Percentiles rank a stretch among this genome's conserved stretches.
Conservation (phyloP, 148 eudicot species). For the Pharnaceum exiguum region DNA sequence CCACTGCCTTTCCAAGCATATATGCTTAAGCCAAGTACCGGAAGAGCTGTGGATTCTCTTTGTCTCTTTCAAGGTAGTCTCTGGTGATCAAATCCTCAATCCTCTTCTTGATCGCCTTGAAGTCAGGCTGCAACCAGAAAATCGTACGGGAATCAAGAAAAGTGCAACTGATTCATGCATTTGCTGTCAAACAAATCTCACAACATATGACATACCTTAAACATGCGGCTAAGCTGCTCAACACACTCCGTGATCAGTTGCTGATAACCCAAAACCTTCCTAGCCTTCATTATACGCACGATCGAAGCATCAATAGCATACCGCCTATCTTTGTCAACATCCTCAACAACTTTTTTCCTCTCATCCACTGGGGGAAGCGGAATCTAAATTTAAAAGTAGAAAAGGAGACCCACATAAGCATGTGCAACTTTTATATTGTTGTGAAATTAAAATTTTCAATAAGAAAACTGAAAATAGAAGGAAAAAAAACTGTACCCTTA, state of each 20-base stretch:
- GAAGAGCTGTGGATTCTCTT: constrained; percentile 30
- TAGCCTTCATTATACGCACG: constrained; percentile 41
- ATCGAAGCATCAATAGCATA: constrained; percentile 44
- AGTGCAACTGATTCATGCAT: no score
- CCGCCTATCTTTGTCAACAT: constrained; percentile 46
- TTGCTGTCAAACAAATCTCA: neutral
- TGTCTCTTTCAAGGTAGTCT: constrained; percentile 41
- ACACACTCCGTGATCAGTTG: constrained; percentile 39
- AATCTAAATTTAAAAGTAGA: constrained; percentile 20
- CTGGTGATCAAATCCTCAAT: constrained; percentile 36
- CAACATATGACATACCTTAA: constrained; percentile 29
- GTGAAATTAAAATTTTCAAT: neutral
- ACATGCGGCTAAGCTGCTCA: constrained; percentile 43
- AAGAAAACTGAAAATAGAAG: neutral
- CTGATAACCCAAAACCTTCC: constrained; percentile 38
- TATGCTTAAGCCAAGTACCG: constrained; percentile 30
- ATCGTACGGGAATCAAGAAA: neutral
- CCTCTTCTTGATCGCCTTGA: constrained; percentile 39
- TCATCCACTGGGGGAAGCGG: constrained; percentile 44
- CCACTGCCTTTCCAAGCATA: neutral
- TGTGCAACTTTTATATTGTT: neutral
- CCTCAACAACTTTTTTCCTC: constrained; percentile 43
- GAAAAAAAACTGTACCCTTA: constrained; percentile 26
- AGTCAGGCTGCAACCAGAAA: constrained; percentile 34
- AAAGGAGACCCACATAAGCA: neutral